Conservation (phyloP, 1,284 basidiomycete genomes). For the Puccinia polysora region DNA sequence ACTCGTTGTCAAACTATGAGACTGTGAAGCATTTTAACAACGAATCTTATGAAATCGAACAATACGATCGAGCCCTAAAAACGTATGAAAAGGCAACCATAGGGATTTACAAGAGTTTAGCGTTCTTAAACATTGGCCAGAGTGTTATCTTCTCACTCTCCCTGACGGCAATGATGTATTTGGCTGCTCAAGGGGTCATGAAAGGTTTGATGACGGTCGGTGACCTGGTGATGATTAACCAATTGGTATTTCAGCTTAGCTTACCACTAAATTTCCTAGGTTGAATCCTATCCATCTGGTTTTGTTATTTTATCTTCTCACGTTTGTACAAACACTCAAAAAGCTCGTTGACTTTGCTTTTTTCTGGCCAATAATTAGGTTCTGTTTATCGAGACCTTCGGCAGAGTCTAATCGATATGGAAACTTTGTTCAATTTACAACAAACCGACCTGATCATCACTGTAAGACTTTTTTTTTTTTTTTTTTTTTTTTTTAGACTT, state of each 20-base stretch:
- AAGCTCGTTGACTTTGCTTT: too few species aligned
- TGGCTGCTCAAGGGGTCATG: conserved; percentile 40
- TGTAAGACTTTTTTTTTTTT: conserved; percentile 10
- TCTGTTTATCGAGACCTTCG: conserved; percentile 44
- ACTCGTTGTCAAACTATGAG: conserved; percentile 41
- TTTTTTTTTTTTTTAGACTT: neutral
- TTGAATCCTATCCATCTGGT: too few species aligned
- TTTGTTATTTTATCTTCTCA: neutral
- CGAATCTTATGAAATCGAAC: conserved; percentile 37
- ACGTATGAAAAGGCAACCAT: conserved; percentile 37
- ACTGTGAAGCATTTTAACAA: conserved; percentile 44
- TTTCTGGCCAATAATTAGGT: neutral
- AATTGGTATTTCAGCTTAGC: conserved; percentile 44
- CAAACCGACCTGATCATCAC: conserved; percentile 34
- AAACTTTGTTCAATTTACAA: conserved; percentile 38
- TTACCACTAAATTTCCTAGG: conserved; percentile 37
- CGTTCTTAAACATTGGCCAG: conserved; percentile 40
- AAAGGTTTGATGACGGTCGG: conserved; percentile 43
- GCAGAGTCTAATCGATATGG: conserved; percentile 43
- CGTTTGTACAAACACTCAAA: too few species aligned
- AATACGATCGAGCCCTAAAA: conserved; percentile 39
- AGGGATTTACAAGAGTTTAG: conserved; percentile 37
- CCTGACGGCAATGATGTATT: conserved; percentile 43
- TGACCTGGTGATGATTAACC: conserved; percentile 42
- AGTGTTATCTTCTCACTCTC: conserved; percentile 39